Evolutionary conservation across 2,329 filamentous ascomycete species (phyloP).

Genomic region (Plenodomus lindquistii): DNA sequence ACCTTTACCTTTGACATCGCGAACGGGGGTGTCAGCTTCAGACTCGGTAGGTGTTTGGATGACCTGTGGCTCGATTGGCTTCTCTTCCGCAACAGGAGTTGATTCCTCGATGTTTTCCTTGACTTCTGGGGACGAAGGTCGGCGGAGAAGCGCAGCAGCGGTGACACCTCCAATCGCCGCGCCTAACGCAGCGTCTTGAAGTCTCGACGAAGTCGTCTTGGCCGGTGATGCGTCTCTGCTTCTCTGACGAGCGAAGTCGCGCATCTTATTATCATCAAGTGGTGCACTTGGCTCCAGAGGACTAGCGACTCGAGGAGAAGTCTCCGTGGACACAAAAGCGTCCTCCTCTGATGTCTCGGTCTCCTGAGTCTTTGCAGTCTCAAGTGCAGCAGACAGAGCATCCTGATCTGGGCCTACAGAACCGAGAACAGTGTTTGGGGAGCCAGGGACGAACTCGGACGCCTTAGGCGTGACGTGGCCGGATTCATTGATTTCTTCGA

Average conservation of each 20-base stretch:
- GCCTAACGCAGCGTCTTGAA: constrained; percentile 36
- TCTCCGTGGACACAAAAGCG: constrained; percentile 5
- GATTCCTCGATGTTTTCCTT: constrained; percentile 21
- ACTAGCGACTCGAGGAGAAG: constrained; percentile 13
- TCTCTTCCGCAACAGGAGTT: constrained; percentile 8
- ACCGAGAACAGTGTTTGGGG: constrained; percentile 1
- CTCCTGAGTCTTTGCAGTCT: constrained; percentile 17
- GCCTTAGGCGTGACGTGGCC: constrained; percentile 72
- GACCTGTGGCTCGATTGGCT: constrained; percentile 2
- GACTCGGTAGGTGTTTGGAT: constrained; percentile 11
- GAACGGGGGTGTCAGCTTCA: constrained; percentile 17
- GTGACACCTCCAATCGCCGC: constrained; percentile 30
- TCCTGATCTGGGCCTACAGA: constrained; percentile 21
- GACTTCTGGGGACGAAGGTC: constrained; percentile 17
- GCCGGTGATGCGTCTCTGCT: constrained; percentile 18
- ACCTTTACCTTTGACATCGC: constrained; percentile 27
- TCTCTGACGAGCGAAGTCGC: constrained; percentile 9
- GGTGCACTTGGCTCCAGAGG: constrained; percentile 28
- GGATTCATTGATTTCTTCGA: constrained; percentile 60
- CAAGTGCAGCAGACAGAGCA: constrained; percentile 28
- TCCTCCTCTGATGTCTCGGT: constrained; percentile 16
- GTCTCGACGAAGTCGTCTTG: constrained; percentile 22
- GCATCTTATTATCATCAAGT: constrained; percentile 31
- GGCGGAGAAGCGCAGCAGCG: constrained; percentile 19
- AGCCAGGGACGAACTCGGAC: constrained; percentile 48